phyloP scores from a whole-genome alignment of 2,329 filamentous ascomycete genomes.

The Aspergillus amoenus region DNA sequence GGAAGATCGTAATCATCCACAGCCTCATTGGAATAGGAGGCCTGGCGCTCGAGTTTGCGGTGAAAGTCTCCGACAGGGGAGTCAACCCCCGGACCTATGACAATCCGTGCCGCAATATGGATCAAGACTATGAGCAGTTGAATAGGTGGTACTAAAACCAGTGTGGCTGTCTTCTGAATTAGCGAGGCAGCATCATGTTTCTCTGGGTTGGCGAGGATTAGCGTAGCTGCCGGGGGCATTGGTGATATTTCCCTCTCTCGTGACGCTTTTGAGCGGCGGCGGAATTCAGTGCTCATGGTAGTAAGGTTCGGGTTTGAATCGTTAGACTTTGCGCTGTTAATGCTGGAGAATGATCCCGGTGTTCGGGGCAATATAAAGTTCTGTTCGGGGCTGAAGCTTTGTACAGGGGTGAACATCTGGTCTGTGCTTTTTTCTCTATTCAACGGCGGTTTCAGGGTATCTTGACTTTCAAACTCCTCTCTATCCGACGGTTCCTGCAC shows the following conservation, averaged over 20 bases:
- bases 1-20: constrained; percentile 43
- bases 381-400: constrained; percentile 9
- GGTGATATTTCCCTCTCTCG: constrained; percentile 63
- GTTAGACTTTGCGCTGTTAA: constrained; percentile 26
- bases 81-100: constrained; percentile 36
- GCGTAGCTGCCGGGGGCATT: constrained; percentile 65
- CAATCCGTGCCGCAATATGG: constrained; percentile 74
- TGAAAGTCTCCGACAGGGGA: constrained; percentile 20
- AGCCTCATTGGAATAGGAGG: constrained; percentile 21
- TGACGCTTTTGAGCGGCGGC: constrained; percentile 57
- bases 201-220: constrained; percentile 53
- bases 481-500: neutral
- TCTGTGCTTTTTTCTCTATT: constrained; percentile 11
- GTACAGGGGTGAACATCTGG: neutral
- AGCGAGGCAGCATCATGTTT: constrained; percentile 62
- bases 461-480: neutral
- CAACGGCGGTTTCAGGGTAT: constrained; percentile 15
- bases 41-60: constrained; percentile 18
- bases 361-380: constrained; percentile 1
- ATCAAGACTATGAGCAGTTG: constrained; percentile 78
- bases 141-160: constrained; percentile 77
- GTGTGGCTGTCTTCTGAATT: constrained; percentile 72
- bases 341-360: constrained; percentile 2
- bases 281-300: constrained; percentile 39
- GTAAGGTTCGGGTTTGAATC: constrained; percentile 24